Conservation (phyloP, 2,329 filamentous ascomycete species). For the Ophiocordyceps camponoti-rufipedis region DNA sequence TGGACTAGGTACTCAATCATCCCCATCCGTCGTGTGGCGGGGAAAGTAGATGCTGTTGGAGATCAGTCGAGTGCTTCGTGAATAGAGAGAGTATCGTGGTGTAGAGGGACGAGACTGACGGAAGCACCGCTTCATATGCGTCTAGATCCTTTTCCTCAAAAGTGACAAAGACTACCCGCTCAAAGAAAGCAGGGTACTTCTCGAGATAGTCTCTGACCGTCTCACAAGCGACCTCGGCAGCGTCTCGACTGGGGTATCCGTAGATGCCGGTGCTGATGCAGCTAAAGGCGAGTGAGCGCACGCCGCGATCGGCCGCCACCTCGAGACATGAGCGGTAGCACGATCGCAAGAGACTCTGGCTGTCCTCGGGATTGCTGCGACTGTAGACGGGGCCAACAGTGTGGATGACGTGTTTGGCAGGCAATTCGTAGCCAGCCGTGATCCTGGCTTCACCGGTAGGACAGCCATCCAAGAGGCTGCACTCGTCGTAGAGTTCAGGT, state of each 20-base stretch:
- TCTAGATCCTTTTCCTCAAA: constrained; percentile 62
- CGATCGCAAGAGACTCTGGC: constrained; percentile 28
- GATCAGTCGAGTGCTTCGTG: too few relatives aligned
- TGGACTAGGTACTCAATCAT: not conserved
- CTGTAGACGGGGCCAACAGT: constrained; percentile 72
- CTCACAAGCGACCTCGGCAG: constrained; percentile 52
- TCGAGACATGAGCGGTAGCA: constrained; percentile 58
- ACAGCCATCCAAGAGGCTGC: constrained; percentile 53
- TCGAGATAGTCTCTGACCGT: constrained; percentile 38
- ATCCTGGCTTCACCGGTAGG: constrained; percentile 65
- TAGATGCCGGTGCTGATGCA: constrained; percentile 81
- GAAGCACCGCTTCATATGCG: constrained; percentile 51
- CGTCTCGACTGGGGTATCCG: constrained; percentile 60
- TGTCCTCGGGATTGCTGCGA: constrained; percentile 11
- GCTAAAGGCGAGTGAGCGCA: constrained; percentile 63
- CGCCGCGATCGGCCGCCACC: constrained; percentile 47
- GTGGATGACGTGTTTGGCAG: constrained; percentile 68
- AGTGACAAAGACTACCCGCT: constrained; percentile 68
- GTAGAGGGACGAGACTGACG: constrained; percentile 31
- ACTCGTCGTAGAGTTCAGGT: constrained; percentile 47
- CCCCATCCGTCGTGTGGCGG: constrained; percentile 1
- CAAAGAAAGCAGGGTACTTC: constrained; percentile 25
- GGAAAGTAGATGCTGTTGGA: constrained; percentile 10
- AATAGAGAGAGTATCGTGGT: too few relatives aligned
- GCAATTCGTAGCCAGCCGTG: constrained; percentile 58